A percentile compares a stretch with the other conserved stretches of the same genome.
Conservation (phyloP, 768 basidiomycete genomes). For the Dictyophora rubrovolvata region DNA sequence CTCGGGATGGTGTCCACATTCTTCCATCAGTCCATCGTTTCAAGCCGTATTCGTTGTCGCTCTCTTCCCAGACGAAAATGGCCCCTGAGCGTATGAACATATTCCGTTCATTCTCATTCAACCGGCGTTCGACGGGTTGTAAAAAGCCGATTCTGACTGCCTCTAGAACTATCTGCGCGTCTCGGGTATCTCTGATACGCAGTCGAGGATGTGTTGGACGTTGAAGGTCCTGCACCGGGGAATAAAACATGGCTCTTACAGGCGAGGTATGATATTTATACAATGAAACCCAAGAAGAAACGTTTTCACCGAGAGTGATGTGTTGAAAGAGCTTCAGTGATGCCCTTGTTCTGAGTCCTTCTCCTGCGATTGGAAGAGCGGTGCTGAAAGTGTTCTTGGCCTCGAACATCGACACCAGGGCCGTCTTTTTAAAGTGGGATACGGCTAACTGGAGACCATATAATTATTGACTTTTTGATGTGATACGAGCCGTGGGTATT, state of each 20-base stretch:
- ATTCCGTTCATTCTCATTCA: slow-evolving; percentile 51
- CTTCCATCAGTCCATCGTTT: slow-evolving; percentile 67
- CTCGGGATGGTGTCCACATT: slow-evolving; percentile 58
- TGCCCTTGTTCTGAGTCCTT: too few relatives aligned
- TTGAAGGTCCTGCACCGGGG: slow-evolving; percentile 37
- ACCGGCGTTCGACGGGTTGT: slow-evolving; percentile 39
- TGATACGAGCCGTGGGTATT: slow-evolving; percentile 5
- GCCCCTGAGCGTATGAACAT: slow-evolving; percentile 49
- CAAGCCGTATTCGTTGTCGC: slow-evolving; percentile 52
- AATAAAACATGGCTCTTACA: slow-evolving; percentile 22
- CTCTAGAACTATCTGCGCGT: slow-evolving; percentile 58
- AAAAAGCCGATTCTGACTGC: slow-evolving; percentile 47
- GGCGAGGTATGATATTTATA: too few relatives aligned
- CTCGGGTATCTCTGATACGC: slow-evolving; percentile 54
- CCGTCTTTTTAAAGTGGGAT: not conserved
- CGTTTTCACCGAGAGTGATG: too few relatives aligned
- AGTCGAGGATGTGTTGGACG: slow-evolving; percentile 55
- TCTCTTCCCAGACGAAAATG: slow-evolving; percentile 63
- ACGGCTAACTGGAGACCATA: not conserved
- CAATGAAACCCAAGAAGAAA: not conserved
- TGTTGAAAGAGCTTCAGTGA: too few relatives aligned
- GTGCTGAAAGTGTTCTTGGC: not conserved
- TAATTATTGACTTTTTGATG: not conserved
- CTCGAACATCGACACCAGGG: not conserved
- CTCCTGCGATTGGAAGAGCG: not conserved